Percentiles rank a stretch among this genome's conserved stretches.
phyloP scores from a whole-genome alignment of 2,329 filamentous ascomycete species.

The Neonectria neomacrospora region DNA sequence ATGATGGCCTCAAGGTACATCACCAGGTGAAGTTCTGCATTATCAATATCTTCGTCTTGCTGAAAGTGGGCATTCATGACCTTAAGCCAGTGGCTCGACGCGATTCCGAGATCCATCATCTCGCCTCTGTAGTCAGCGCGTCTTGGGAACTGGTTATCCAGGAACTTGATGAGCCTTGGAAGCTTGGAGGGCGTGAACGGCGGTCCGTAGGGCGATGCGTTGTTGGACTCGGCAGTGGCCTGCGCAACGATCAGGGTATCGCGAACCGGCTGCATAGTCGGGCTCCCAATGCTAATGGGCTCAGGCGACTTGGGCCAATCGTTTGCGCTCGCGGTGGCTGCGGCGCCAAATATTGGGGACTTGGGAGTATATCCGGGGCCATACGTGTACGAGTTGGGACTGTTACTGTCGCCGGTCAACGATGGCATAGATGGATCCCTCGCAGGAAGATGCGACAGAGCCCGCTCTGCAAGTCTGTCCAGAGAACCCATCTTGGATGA shows the following conservation, averaged over 20 bases:
- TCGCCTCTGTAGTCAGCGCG: background rate
- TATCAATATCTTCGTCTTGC: background rate
- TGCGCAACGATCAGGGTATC: too few relatives aligned
- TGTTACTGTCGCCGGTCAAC: background rate
- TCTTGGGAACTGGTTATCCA: slow-evolving; percentile 4
- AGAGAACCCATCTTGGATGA: background rate
- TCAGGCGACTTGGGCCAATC: background rate
- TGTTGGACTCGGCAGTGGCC: background rate
- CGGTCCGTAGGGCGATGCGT: background rate
- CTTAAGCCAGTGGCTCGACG: background rate
- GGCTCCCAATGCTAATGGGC: background rate
- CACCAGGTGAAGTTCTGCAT: background rate
- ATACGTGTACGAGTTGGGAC: background rate
- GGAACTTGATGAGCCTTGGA: background rate
- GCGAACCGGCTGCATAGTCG: background rate
- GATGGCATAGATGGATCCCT: background rate
- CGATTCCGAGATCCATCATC: background rate
- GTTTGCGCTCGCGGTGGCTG: background rate
- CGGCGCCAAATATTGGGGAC: background rate
- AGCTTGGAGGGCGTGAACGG: background rate
- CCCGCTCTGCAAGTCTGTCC: background rate
- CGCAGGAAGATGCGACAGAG: background rate
- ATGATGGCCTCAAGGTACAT: slow-evolving; percentile 1
- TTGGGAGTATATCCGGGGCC: background rate
- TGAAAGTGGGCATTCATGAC: background rate